Base-by-base conservation (phyloP, 257 asterid species). In the Solanum verrucosum region DNA sequence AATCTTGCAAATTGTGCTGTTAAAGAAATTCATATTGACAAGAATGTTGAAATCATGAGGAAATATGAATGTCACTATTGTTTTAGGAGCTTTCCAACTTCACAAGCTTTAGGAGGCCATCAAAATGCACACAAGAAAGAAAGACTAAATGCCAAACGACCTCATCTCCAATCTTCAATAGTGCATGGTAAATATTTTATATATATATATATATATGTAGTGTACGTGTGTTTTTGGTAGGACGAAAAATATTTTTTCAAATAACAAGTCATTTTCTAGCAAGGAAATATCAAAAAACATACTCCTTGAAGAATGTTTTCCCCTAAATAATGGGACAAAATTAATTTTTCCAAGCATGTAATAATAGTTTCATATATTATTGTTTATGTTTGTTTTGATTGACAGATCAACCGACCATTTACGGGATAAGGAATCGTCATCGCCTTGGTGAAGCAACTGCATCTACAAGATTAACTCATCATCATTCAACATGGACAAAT, bases 21-120 rank as follows among this genome's bases (percentile, higher is more conserved):
- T 16, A 92, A 91, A 33, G 90, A 88, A 33, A 49, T 1, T 27
- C 27, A 29, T 46, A 27, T 87, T 14, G 84, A 63, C 23, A 88
- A 72, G 33, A 89, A 70, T 1, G 91, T 88, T 3, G 92, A 90
- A 81, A 90, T 89, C 15, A 79, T 0, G 56, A 27, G 96, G 46
- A 94, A 91, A 83, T 96, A 94, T 88, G 99, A 94, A 79, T 96
- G 99, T 91, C 98, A 96, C 37, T 96, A 94, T 90, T 96, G 99
- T 88, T 93, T 95, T 88, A 88, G 97, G 78, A 94, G 93, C 92
- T 96, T 96, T 93, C 98, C 98, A 0, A 96, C 99, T 12, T 95
- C 99, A 3, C 99, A 96, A 89, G 99, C 99, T 10, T 94, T 96
- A 1, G 99, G 99, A 23, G 99, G 99, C 68, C 99, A 96, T 33